Evolutionary conservation across 176 grass and related monocot genomes (phyloP).

Genomic region (Musa troglodytarum): DNA sequence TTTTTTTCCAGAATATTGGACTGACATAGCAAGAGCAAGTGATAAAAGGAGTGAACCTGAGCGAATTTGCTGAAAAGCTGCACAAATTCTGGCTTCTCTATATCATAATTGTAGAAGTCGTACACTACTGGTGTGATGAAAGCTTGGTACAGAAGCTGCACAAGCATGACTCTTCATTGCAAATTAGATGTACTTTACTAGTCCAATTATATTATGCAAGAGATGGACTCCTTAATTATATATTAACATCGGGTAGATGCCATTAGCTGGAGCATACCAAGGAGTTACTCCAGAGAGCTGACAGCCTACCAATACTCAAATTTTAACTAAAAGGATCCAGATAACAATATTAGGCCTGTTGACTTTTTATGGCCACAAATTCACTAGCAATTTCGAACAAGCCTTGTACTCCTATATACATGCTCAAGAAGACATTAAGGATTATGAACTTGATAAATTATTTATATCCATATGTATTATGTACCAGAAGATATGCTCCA

Average conservation of each 20-base stretch:
- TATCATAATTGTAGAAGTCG: constrained; percentile 64
- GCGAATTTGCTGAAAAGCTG: constrained; percentile 42
- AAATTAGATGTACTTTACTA: no score
- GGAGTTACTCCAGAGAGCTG: no score
- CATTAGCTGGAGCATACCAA: not conserved
- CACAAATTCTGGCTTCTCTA: constrained; percentile 36
- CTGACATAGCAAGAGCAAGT: not conserved
- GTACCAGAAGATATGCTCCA: constrained; percentile 49
- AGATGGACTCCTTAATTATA: not conserved
- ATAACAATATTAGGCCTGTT: not conserved
- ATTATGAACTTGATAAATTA: not conserved
- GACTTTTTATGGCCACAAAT: no score
- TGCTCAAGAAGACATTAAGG: not conserved
- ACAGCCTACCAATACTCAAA: no score
- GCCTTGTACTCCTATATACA: not conserved
- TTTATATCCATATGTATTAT: not conserved
- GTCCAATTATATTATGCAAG: not conserved
- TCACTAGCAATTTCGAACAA: no score
- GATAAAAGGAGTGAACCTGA: constrained; percentile 31
- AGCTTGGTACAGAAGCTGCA: constrained; percentile 50
- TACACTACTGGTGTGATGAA: constrained; percentile 50
- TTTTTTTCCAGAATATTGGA: not conserved
- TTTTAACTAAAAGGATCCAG: not conserved
- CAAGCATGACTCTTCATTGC: constrained; percentile 15
- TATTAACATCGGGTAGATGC: not conserved